Percentiles rank a stretch among this genome's conserved stretches.
Conservation (phyloP, 2,329 filamentous ascomycete species). For the Arthrobotrys pseudoclavata region DNA sequence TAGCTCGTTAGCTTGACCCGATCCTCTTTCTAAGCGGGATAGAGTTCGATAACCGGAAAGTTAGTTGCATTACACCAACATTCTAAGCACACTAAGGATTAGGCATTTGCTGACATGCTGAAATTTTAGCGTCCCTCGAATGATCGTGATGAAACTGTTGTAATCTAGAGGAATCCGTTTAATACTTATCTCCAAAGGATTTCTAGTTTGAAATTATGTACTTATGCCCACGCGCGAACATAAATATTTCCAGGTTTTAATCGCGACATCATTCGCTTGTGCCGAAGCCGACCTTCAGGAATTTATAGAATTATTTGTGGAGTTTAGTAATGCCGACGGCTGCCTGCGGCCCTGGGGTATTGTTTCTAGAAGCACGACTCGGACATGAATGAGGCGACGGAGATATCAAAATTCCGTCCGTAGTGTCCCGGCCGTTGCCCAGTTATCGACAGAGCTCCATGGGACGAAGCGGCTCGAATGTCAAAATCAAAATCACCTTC, state of each 20-base stretch:
- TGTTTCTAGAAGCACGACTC: slow-evolving; percentile 47
- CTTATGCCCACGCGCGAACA: slow-evolving; percentile 20
- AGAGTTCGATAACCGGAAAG: slow-evolving; percentile 23
- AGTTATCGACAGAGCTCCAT: slow-evolving; percentile 59
- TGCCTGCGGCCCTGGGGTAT: slow-evolving; percentile 17
- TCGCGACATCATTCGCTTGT: slow-evolving; percentile 45
- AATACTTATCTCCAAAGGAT: slow-evolving; percentile 41
- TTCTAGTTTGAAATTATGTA: slow-evolving; percentile 41
- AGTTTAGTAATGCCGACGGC: slow-evolving; percentile 55
- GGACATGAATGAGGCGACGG: slow-evolving; percentile 50
- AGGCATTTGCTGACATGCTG: slow-evolving; percentile 55
- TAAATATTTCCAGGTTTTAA: slow-evolving; percentile 26
- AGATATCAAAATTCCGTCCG: slow-evolving; percentile 40
- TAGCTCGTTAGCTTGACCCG: slow-evolving; percentile 29
- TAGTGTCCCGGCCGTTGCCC: slow-evolving; percentile 37
- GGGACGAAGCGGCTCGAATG: slow-evolving; percentile 43
- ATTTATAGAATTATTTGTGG: slow-evolving; percentile 43
- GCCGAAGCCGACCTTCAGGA: slow-evolving; percentile 55
- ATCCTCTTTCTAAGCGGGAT: slow-evolving; percentile 48
- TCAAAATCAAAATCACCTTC: slow-evolving; percentile 32
- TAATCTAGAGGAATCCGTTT: slow-evolving; percentile 36
- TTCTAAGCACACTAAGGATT: slow-evolving; percentile 24
- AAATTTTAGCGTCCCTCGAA: slow-evolving; percentile 37
- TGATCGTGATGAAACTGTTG: slow-evolving; percentile 46
- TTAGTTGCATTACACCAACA: slow-evolving; percentile 44